Percentiles rank a stretch among this genome's conserved stretches.
phyloP scores from a whole-genome alignment of 2,329 filamentous ascomycete genomes.

The Dryadomyces quercivorus region DNA sequence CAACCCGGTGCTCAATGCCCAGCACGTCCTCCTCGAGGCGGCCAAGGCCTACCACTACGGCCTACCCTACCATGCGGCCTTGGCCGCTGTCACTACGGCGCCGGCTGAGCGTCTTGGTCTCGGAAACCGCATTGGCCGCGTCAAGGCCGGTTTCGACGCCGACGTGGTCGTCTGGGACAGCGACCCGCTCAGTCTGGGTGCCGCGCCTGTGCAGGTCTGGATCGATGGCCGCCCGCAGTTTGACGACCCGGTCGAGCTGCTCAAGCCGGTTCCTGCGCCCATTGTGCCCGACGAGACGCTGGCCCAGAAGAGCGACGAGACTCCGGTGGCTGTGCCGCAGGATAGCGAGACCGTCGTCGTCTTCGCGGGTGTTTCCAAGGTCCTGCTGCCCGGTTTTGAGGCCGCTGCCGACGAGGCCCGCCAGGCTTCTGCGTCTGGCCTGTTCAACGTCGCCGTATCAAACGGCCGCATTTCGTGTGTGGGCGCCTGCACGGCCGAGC shows the following conservation, averaged over 20 bases:
- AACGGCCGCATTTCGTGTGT: slow-evolving; percentile 44
- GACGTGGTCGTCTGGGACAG: slow-evolving; percentile 52
- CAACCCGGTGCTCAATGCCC: slow-evolving; percentile 57
- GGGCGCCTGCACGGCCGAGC: slow-evolving; percentile 36
- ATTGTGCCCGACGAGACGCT: slow-evolving; percentile 28
- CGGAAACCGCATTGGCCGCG: slow-evolving; percentile 44
- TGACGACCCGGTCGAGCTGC: slow-evolving; percentile 38
- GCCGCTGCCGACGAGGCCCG: neutral
- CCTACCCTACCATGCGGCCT: slow-evolving; percentile 46
- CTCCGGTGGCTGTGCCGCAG: slow-evolving; percentile 26
- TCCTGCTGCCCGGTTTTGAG: slow-evolving; percentile 32
- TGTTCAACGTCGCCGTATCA: slow-evolving; percentile 36
- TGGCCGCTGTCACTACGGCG: slow-evolving; percentile 45
- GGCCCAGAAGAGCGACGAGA: slow-evolving; percentile 17
- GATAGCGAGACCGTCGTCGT: slow-evolving; percentile 23
- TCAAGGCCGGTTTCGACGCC: slow-evolving; percentile 49
- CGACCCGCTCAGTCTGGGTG: slow-evolving; percentile 47
- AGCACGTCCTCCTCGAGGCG: slow-evolving; percentile 56
- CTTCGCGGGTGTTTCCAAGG: slow-evolving; percentile 43
- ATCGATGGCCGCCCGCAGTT: slow-evolving; percentile 50
- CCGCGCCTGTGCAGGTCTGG: slow-evolving; percentile 48
- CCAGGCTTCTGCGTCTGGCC: neutral
- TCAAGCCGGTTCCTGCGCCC: slow-evolving; percentile 31
- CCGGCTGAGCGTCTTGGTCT: slow-evolving; percentile 47
- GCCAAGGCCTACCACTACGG: slow-evolving; percentile 48